A percentile compares a stretch with the other conserved stretches of the same genome.
These are phyloP conservation scores for Silybum marianum DNA, from an alignment of 129 eudicot genomes.

Conservation along the genomic window DNA sequence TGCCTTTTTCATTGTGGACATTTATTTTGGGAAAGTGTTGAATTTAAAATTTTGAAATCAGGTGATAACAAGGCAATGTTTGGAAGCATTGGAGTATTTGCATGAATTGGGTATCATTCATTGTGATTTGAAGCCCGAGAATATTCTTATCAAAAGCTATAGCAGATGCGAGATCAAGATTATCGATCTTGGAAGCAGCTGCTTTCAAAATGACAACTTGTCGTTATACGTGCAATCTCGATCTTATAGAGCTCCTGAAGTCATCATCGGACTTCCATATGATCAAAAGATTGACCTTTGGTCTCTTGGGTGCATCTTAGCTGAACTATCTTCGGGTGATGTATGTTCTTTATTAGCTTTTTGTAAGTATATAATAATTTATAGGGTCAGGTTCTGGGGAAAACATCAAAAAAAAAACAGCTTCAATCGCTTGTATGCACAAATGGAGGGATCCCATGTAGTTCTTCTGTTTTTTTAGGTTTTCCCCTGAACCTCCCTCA, in stretches of 20 bases:
- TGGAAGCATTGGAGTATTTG: constrained; percentile 85
- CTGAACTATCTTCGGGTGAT: constrained; percentile 85
- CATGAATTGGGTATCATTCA: constrained; percentile 89
- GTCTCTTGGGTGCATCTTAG: constrained; percentile 97
- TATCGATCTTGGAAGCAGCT: constrained; percentile 99
- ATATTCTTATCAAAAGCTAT: constrained; percentile 88
- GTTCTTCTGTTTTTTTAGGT: too few relatives aligned
- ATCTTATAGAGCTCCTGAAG: constrained; percentile 98
- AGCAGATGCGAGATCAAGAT: constrained; percentile 90
- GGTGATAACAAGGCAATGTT: constrained; percentile 82
- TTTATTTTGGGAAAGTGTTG: background rate
- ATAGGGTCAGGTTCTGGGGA: too few relatives aligned
- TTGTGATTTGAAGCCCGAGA: constrained; percentile 98
- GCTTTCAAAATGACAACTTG: constrained; percentile 78
- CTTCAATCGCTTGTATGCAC: too few relatives aligned
- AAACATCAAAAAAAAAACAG: too few relatives aligned
- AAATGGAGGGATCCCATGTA: too few relatives aligned
- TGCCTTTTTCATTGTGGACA: background rate
- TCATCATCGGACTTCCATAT: constrained; percentile 85
- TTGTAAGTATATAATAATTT: background rate
- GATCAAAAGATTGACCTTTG: constrained; percentile 91
- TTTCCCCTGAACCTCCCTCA: too few relatives aligned
- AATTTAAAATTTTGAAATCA: constrained; percentile 33
- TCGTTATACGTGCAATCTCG: constrained; percentile 94
- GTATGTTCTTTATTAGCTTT: constrained; percentile 38